Percentiles rank a stretch among this genome's conserved stretches.
Conservation (phyloP, 352 stramenopile genomes). For the Phytophthora tentaculata region DNA sequence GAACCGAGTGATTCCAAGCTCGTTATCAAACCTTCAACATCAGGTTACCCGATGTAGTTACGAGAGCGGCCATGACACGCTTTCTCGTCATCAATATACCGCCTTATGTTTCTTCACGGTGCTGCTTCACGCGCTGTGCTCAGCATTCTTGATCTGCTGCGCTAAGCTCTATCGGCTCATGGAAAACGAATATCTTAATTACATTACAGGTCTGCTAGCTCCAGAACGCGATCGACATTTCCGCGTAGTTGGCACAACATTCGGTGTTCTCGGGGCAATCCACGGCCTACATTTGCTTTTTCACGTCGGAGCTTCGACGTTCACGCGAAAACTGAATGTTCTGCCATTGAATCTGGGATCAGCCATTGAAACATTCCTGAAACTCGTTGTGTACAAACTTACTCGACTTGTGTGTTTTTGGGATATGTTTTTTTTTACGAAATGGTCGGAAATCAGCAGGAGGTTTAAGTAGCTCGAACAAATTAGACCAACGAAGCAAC, state of each 20-base stretch:
- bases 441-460: not conserved
- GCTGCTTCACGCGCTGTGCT: slow-evolving; percentile 21
- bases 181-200: slow-evolving; percentile 43
- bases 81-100: slow-evolving; percentile 19
- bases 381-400: not conserved
- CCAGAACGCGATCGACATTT: slow-evolving; percentile 26
- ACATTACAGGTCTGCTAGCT: slow-evolving; percentile 39
- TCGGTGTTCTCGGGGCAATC: slow-evolving; percentile 17
- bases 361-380: not conserved
- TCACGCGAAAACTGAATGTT: slow-evolving; percentile 1
- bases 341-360: not conserved
- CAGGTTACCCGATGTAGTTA: slow-evolving; percentile 7
- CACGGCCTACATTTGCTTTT: slow-evolving; percentile 20
- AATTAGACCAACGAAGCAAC: slow-evolving; percentile 27
- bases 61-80: not conserved
- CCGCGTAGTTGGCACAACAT: slow-evolving; percentile 16
- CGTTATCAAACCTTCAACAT: not conserved
- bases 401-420: not conserved
- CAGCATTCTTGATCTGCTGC: slow-evolving; percentile 26
- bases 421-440: not conserved
- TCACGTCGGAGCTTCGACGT: slow-evolving; percentile 5
- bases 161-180: slow-evolving; percentile 40
- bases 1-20: not conserved
- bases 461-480: not conserved
- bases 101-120: slow-evolving; percentile 20